phyloP scores from a whole-genome alignment of 495 filamentous ascomycete species.

The Tuber melanosporum region DNA sequence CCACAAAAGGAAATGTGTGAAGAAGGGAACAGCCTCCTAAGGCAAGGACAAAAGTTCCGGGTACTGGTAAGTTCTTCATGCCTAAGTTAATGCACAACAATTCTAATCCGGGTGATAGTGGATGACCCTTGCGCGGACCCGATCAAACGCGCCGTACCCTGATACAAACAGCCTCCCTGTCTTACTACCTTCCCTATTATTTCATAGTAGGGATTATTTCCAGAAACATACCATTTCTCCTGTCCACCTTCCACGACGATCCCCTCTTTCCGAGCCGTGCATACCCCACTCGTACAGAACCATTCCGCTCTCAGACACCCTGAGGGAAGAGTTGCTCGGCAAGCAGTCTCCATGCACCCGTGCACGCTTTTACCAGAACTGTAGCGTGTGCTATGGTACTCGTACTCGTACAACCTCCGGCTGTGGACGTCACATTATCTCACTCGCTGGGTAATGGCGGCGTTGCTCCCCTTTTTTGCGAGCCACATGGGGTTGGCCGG shows the following conservation, averaged over 20 bases:
- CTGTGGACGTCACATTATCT: not conserved
- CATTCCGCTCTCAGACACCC: not conserved
- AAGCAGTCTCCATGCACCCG: not conserved
- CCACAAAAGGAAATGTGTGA: not conserved
- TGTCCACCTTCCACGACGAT: not conserved
- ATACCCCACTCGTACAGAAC: not conserved
- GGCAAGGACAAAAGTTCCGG: not conserved
- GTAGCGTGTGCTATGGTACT: not conserved
- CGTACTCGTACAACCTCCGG: no score
- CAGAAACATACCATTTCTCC: not conserved
- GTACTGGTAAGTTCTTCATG: not conserved
- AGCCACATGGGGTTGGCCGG: not conserved
- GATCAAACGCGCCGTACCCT: not conserved
- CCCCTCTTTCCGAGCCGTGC: not conserved
- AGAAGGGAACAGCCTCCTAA: not conserved
- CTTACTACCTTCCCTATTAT: not conserved
- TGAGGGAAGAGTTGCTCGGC: not conserved
- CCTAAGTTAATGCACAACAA: not conserved
- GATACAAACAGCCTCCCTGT: not conserved
- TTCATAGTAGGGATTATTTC: not conserved
- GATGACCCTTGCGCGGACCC: not conserved
- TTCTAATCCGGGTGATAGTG: constrained; percentile 1
- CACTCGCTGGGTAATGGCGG: not conserved
- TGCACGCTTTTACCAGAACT: not conserved
- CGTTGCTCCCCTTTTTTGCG: not conserved